phyloP scores from a whole-genome alignment of 129 eudicot species.

The Flaveria linearis region DNA sequence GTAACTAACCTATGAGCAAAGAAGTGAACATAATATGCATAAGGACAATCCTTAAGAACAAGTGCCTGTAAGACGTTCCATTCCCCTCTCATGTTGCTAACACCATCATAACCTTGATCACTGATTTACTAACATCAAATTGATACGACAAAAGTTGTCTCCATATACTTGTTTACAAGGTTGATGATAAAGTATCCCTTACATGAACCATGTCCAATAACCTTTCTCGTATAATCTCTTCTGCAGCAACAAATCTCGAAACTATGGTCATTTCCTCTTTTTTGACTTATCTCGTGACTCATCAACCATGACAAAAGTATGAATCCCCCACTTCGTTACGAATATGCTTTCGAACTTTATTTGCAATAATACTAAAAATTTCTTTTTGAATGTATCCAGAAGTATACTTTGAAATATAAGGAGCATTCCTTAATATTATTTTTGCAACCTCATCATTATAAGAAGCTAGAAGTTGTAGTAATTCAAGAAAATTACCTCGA shows the following conservation, averaged over 20 bases:
- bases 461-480: neutral
- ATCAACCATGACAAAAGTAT: conserved; percentile 11
- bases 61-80: too few species aligned
- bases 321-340: neutral
- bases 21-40: too few species aligned
- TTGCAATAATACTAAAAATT: conserved; percentile 17
- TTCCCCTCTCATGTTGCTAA: too few species aligned
- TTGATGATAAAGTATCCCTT: too few species aligned
- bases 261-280: conserved; percentile 23
- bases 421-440: conserved; percentile 7
- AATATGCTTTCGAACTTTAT: neutral
- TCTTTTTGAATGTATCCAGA: too few species aligned
- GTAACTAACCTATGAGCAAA: neutral
- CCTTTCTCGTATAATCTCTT: neutral
- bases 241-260: conserved; percentile 25
- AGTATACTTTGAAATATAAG: conserved; percentile 25
- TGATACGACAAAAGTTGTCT: too few species aligned
- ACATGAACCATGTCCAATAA: too few species aligned
- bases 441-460: conserved; percentile 17
- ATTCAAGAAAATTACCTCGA: neutral
- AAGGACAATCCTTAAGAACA: too few species aligned
- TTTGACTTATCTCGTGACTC: neutral
- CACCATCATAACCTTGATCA: too few species aligned
- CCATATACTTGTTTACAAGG: too few species aligned
- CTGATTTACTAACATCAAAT: too few species aligned